Evolutionary conservation across 805 yeast species (phyloP), one percentile per base, ranked within the genome.

Genomic region (Helenozyma rhizophorensis): DNA sequence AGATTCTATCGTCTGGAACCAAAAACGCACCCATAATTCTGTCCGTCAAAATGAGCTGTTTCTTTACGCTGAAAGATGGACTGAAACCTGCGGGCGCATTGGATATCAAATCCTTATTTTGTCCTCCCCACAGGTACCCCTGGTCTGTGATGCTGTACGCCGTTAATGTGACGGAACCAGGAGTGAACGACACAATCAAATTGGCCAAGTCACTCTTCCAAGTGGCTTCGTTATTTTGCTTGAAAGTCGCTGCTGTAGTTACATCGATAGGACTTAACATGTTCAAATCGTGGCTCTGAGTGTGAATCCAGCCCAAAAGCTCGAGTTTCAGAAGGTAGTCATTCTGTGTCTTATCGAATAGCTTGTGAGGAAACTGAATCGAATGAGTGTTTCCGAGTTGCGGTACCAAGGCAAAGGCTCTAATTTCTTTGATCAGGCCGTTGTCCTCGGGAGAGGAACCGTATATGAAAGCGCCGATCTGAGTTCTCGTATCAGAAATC

Each of bases 271-370:
- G 78, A 5, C 83, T 65, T 63, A 89, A 71, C 32, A 69, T 65
- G 30, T 74, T 72, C 5, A 70, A 43, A 23, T 84, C 95, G 13
- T 74, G 75, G 1, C 82, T 70, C 54, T 82, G 87, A 0, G 97
- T 85, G 53, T 90, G 97, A n/a, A 93, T 73, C 95, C 96, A 85
- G 1, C 98, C 98, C 12, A 93, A 57, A 4, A 93, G 74, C 49
- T 87, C 89, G 22, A 86, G 55, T 2, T 75, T 83, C 23, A 47
- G 37, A 28, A 62, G 44, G 13, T 36, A 37, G 1, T 42, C 56
- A 17, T 48, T 51, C n/a, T 68, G 65, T 9, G 73, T 47, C 7
- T 60, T 47, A 4, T 60, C 57, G 2, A 81, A 77, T 3, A 70
- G 43, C 17, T 48, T 38, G 0, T 50, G 46, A 4, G 90, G 78